A percentile compares a stretch with the other conserved stretches of the same genome.
phyloP scores from a whole-genome alignment of 2,329 filamentous ascomycete species.

The Ceratocystis destructans region DNA sequence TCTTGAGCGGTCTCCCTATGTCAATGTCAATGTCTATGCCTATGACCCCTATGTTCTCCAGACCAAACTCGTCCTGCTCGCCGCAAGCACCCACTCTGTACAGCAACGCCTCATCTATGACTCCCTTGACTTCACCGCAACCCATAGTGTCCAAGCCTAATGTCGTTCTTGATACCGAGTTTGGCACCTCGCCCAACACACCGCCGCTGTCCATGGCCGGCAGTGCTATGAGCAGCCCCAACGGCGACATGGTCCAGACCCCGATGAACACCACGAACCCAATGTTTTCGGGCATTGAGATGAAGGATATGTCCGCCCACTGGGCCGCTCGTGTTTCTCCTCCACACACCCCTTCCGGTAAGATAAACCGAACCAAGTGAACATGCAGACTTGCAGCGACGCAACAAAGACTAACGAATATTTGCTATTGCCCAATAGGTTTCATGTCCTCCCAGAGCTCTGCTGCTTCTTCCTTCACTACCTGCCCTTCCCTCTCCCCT shows the following conservation, averaged over 20 bases:
- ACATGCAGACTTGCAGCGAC: background rate
- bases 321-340: conserved; percentile 69
- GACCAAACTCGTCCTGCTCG: conserved; percentile 52
- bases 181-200: conserved; percentile 50
- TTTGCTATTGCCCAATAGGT: background rate
- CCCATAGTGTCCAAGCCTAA: conserved; percentile 58
- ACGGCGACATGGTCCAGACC: conserved; percentile 65
- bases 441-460: conserved; percentile 18
- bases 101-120: conserved; percentile 46
- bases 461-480: conserved; percentile 28
- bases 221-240: conserved; percentile 76
- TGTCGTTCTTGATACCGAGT: conserved; percentile 55
- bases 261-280: conserved; percentile 69
- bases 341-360: conserved; percentile 73
- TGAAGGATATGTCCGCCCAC: conserved; percentile 43
- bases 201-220: conserved; percentile 75
- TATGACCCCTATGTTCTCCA: conserved; percentile 49
- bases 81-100: conserved; percentile 43
- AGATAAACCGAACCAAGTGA: conserved; percentile 29
- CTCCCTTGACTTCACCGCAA: conserved; percentile 62
- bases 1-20: conserved; percentile 54
- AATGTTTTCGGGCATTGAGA: conserved; percentile 59
- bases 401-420: background rate
- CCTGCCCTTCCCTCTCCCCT: conserved; percentile 74
- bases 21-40: conserved; percentile 61